Base-by-base conservation (phyloP, 805 yeast species). In the Komagataella pastoris region DNA sequence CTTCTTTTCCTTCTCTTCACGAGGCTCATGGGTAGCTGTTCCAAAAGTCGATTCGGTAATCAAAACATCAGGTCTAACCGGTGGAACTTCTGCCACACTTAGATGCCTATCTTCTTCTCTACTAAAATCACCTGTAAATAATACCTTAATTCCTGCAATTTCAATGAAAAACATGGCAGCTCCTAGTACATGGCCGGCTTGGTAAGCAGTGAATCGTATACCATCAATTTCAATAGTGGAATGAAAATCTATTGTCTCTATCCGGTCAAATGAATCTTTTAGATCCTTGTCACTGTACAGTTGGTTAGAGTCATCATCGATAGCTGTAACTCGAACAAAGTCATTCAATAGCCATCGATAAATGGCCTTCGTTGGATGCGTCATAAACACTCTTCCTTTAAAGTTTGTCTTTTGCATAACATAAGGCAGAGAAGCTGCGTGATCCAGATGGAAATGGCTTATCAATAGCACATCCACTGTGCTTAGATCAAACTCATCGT, bases 121-220 rank as follows among this genome's bases (percentile, higher is more conserved):
- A 3, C 98, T 91, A 62, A 88, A 93, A 66, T 93, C 99, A 52
- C 99, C 99, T 0, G 99, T 93, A 64, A 91, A 93, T 50, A 93
- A 66, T 0, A 88, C 75, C 57, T 88, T 86, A 54, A 91, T 70
- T 0, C 97, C 97, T 17, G 96, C 97, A 59, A 93, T 85, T 65
- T 93, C 99, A 49, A 93, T 79, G 57, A 93, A 82, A 65, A 83
- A 93, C 98, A 93, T 93, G 10, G 98, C 97, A 8, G 99, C 98
- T 52, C 99, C 99, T 47, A 93, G 72, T 10, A 93, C 99, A 74
- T 93, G 99, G n/a, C 99, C 99, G 6, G 99, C 99, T 69, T 91
- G 99, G 65, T 85, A 93, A 1, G 99, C 99, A 1, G 99, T 93
- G 70, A 93, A 91, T 61, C 93, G 75, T 52, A 93, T 83, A 50